Evolutionary conservation across 176 grass and related monocot genomes (phyloP).

Genomic region (Raddia guianensis): DNA sequence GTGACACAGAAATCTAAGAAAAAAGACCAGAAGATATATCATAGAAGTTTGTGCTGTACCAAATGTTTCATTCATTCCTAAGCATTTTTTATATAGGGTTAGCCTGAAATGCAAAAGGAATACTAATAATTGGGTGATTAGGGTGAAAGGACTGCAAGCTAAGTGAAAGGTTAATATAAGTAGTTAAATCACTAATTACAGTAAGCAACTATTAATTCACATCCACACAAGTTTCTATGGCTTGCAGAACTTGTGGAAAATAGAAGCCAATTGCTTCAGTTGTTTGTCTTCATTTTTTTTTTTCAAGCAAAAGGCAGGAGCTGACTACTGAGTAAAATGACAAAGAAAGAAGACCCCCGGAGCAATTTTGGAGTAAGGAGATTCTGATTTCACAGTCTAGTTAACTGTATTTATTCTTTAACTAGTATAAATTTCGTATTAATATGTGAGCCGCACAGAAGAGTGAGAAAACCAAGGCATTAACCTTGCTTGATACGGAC

Average conservation of each 20-base stretch:
- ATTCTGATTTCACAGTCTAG: neutral
- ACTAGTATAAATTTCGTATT: neutral
- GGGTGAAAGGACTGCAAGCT: neutral
- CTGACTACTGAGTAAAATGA: neutral
- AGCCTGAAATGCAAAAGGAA: too few relatives aligned
- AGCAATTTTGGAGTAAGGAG: neutral
- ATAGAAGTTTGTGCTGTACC: neutral
- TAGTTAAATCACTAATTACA: neutral
- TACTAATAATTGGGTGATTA: too few relatives aligned
- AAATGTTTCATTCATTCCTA: too few relatives aligned
- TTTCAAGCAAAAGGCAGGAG: too few relatives aligned
- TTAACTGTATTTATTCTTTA: neutral
- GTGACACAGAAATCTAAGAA: neutral
- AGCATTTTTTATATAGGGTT: too few relatives aligned
- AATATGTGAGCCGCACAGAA: neutral
- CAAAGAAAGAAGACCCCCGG: neutral
- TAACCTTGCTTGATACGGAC: constrained; percentile 61
- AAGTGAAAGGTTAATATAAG: neutral
- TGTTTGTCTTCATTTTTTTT: too few relatives aligned
- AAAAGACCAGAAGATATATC: neutral
- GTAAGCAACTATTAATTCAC: too few relatives aligned
- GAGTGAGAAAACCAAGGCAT: neutral
- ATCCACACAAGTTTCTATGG: too few relatives aligned
- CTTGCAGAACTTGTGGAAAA: too few relatives aligned
- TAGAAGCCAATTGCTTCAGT: too few relatives aligned